phyloP scores from a whole-genome alignment of 768 basidiomycete species.

The Tylopilus felleus region DNA sequence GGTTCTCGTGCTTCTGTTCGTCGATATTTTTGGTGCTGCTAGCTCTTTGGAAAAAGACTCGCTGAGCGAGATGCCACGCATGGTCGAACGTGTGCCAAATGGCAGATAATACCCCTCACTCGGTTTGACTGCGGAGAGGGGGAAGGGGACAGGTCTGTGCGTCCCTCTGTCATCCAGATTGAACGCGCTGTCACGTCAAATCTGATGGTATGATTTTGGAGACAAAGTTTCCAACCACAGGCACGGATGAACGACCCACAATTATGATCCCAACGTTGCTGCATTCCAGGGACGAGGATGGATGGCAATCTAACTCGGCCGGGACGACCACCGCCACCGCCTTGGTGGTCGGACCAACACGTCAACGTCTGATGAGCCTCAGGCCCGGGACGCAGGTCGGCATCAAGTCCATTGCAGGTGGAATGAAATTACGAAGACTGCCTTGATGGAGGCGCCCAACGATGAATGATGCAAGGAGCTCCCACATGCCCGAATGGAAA shows the following conservation, averaged over 20 bases:
- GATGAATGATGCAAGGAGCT: constrained; percentile 8
- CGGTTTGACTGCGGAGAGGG: background rate
- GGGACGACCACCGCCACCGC: constrained; percentile 12
- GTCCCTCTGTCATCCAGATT: constrained; percentile 4
- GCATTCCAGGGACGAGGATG: constrained; percentile 5
- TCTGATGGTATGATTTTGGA: background rate
- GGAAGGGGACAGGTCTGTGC: background rate
- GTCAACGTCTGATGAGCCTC: constrained; percentile 10
- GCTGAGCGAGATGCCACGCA: constrained; percentile 5
- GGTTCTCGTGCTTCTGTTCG: constrained; percentile 10
- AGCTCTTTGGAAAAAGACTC: constrained; percentile 1
- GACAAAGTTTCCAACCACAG: background rate
- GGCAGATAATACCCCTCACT: background rate
- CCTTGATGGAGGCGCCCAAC: constrained; percentile 9
- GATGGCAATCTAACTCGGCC: constrained; percentile 5
- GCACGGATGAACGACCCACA: constrained; percentile 2
- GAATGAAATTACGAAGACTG: constrained; percentile 17
- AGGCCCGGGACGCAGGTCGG: constrained; percentile 1
- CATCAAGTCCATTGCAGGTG: background rate
- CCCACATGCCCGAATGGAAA: constrained; percentile 14
- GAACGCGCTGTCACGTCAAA: constrained; percentile 1
- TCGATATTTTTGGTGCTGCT: constrained; percentile 9
- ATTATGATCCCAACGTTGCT: background rate
- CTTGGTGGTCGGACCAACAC: constrained; percentile 20
- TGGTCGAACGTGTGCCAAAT: background rate